Base-by-base conservation (phyloP, 352 stramenopile species). In the Phytophthora cryptogea region DNA sequence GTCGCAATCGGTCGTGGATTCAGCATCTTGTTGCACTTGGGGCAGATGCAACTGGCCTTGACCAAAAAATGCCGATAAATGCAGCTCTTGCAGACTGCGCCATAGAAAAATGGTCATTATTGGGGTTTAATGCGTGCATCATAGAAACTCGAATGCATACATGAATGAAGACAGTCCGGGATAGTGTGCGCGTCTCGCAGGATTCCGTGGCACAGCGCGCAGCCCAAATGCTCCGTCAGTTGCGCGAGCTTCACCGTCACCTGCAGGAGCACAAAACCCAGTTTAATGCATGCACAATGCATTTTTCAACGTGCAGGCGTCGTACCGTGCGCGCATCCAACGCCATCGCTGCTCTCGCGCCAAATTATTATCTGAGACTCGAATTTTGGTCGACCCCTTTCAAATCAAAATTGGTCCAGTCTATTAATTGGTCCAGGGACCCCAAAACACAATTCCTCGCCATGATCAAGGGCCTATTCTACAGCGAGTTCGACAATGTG, bases 401-500 rank as follows among this genome's bases (percentile, higher is more conserved):
- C 31, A 48, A 23, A 41, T 59, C 40, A 27, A 63, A 39, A 36
- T 40, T 45, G 33, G 33, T 39, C 33, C 33, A 14, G 8, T 39
- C 31, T 16, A 33, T 52, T 39, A 44, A 51, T 56, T 41, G 23
- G 48, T 46, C 35, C 17, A 23, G 0, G 11, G 33, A 39, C 11
- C 33, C 11, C 8, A 39, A 39, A 16, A 14, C 33, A 39, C 23
- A 30, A 52, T 52, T 32, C 7, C 20, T 11, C 8, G 33, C 35
- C 28, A 92, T 92, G 85, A 80, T 94, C 61, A 88, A 92, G 66
- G 87, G 82, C 5, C 49, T 97, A 16, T 96, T 97, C 72, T 97
- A 97, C 68, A 92, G 82, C 70, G 89, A 97, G 72, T 97, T 97
- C 60, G 88, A 97, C 78, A 97, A 97, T 75, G 75, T 92, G 46